Percentiles rank a stretch among this genome's conserved stretches.
Evolutionary conservation across 805 yeast genomes (phyloP).

Genomic region (Wickerhamomyces bisporus): DNA sequence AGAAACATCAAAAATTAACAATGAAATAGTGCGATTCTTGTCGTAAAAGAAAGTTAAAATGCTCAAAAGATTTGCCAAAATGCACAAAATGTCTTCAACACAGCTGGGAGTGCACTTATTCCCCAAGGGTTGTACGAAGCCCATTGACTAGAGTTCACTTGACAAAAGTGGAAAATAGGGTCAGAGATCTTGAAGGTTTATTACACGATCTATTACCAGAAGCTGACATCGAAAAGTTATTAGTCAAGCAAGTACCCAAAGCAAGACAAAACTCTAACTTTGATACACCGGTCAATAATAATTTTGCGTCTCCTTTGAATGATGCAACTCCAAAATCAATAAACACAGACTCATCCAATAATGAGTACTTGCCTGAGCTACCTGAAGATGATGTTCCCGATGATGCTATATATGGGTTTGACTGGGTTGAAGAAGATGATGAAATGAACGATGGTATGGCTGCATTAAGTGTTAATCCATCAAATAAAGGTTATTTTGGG

Average conservation of each 20-base stretch:
- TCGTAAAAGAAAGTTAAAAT: conserved; percentile 70
- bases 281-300: neutral
- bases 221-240: conserved; percentile 37
- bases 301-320: neutral
- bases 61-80: conserved; percentile 73
- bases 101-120: conserved; percentile 69
- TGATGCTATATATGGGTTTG: conserved; percentile 47
- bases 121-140: conserved; percentile 72
- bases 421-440: conserved; percentile 53
- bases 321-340: neutral
- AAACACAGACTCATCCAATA: conserved; percentile 4
- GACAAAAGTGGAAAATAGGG: conserved; percentile 65
- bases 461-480: conserved; percentile 43
- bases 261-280: conserved; percentile 4
- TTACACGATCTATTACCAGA: conserved; percentile 40
- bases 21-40: conserved; percentile 65
- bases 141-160: conserved; percentile 79
- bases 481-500: conserved; percentile 62
- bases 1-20: no score
- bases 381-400: conserved; percentile 35
- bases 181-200: conserved; percentile 40
- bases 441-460: conserved; percentile 60
- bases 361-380: conserved; percentile 22
- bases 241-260: conserved; percentile 17
- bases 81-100: conserved; percentile 73